Evolutionary conservation across 495 filamentous ascomycete species (phyloP).

Genomic region (Stereocaulon alpinum): DNA sequence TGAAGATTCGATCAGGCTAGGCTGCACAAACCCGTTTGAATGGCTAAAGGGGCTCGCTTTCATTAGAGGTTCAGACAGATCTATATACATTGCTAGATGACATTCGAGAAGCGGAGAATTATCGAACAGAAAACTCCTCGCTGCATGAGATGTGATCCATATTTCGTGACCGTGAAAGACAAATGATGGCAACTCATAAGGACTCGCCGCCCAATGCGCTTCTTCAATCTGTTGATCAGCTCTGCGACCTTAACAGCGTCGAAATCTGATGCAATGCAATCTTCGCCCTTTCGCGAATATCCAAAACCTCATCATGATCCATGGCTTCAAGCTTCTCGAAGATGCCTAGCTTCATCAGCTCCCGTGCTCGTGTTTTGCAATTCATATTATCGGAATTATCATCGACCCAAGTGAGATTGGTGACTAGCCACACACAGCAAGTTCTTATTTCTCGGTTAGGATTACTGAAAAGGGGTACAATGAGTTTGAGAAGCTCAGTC

Average conservation of each 20-base stretch:
- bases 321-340: constrained; percentile 52
- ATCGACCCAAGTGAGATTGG: constrained; percentile 74
- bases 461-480: constrained; percentile 55
- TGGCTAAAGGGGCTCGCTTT: background rate
- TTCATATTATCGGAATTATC: constrained; percentile 51
- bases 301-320: constrained; percentile 64
- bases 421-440: constrained; percentile 69
- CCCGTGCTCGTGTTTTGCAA: constrained; percentile 51
- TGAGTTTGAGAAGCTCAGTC: constrained; percentile 38
- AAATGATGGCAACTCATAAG: background rate
- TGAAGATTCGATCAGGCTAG: background rate
- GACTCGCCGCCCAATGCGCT: background rate
- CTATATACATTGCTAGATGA: background rate
- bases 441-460: constrained; percentile 57
- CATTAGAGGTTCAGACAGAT: background rate
- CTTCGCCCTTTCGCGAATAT: constrained; percentile 75
- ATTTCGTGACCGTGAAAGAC: background rate
- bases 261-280: constrained; percentile 59
- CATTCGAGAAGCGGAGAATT: background rate
- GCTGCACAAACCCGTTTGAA: too few species aligned
- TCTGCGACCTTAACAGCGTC: background rate
- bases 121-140: background rate
- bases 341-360: constrained; percentile 64
- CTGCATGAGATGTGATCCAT: background rate
- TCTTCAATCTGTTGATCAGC: background rate